Evolutionary conservation across 257 asterid genomes (phyloP).

Genomic region (Linaria vulgaris): DNA sequence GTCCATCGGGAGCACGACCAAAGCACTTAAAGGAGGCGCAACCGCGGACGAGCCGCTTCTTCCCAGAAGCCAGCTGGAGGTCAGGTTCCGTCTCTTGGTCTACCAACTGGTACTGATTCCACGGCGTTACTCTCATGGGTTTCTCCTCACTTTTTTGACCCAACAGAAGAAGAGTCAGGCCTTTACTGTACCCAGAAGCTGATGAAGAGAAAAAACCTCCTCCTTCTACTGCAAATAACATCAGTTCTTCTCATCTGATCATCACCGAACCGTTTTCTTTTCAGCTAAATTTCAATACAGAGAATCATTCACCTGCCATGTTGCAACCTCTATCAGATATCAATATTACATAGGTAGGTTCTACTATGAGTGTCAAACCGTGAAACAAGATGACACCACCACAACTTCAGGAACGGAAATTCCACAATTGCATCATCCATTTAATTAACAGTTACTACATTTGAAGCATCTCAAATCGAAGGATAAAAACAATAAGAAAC

Average conservation of each 20-base stretch:
- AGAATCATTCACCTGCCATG: conserved; percentile 30
- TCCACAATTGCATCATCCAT: conserved; percentile 1
- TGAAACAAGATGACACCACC: neutral
- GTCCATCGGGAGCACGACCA: conserved; percentile 69
- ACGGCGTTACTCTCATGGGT: conserved; percentile 98
- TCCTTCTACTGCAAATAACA: conserved; percentile 99
- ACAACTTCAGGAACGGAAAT: neutral
- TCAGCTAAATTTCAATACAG: conserved; percentile 16
- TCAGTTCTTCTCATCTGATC: conserved; percentile 79
- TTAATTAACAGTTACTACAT: neutral
- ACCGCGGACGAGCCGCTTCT: conserved; percentile 64
- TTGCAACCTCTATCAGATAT: conserved; percentile 19
- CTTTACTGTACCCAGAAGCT: conserved; percentile 98
- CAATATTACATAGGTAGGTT: neutral
- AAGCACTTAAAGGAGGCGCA: conserved; percentile 86
- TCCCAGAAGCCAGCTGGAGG: conserved; percentile 92
- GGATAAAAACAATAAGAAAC: neutral
- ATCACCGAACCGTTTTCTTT: conserved; percentile 35
- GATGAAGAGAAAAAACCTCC: conserved; percentile 99
- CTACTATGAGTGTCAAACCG: neutral
- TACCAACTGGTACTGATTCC: conserved; percentile 98
- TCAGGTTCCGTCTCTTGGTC: conserved; percentile 81
- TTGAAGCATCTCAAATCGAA: neutral
- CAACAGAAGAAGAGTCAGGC: conserved; percentile 85
- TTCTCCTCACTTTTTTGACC: conserved; percentile 84